Base-by-base conservation (phyloP, 805 yeast species). In the Barnettozyma botsteinii region DNA sequence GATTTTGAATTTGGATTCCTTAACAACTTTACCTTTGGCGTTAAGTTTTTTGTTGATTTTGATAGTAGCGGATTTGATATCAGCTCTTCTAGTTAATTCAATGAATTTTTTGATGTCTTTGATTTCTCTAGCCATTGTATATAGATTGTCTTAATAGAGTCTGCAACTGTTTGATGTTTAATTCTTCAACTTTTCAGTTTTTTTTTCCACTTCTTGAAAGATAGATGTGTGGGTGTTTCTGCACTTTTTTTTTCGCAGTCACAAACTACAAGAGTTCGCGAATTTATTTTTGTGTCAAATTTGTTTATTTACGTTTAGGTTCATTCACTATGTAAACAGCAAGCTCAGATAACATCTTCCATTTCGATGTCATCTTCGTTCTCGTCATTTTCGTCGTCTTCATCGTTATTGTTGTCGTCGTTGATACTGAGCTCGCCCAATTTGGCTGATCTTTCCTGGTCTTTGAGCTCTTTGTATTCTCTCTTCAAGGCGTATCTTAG, bases 1-100 rank as follows among this genome's bases (percentile, higher is more conserved):
- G 65, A 93, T 86, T 85, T 93, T 93, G 89, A 93, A 93, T 76
- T 93, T 93, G 77, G 96, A 88, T 75, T 85, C 93, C 75, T 84
- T 83, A 81, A 77, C 76, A 57, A 75, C 73, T 77, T 83, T 83
- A 70, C 93, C 94, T 69, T 73, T 73, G 59, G 83, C 76, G 75
- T 79, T 81, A 64, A 81, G 60, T 73, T 83, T 81, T 67, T 77
- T 70, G 87, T 87, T 87, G 75, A 82, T 80, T 83, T 93, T 93
- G 79, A 93, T 85, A 67, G 89, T 81, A 62, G 95, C 96, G 53
- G 83, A 72, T 73, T 79, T 79, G 67, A 93, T 87, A 80, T 89
- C 98, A 64, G 88, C 79, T 80, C 97, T 82, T 80, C 88, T 83
- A 68, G 93, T 87, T 70, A 88, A 81, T 76, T 86, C 95, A 70